These are phyloP conservation scores for Choanephora cucurbitarum DNA, from an alignment of 371 early-diverging fungal species.

Conservation along the genomic window DNA sequence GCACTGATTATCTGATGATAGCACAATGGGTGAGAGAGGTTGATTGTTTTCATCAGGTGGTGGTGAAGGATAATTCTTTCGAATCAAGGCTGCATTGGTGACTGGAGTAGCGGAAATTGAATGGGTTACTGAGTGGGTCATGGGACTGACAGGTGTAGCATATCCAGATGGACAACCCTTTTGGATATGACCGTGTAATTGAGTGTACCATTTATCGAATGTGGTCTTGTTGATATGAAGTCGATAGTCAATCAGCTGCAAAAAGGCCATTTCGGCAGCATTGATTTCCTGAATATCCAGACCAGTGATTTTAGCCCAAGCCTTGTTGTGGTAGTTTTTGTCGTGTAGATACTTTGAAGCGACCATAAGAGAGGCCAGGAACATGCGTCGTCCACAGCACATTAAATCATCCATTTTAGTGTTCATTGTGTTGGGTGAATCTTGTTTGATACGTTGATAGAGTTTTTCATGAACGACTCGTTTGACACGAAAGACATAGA, in stretches of 20 bases:
- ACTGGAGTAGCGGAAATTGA: neutral
- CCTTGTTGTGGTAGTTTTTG: slow-evolving; percentile 72
- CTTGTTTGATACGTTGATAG: slow-evolving; percentile 10
- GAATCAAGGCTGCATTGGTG: neutral
- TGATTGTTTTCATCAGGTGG: slow-evolving; percentile 18
- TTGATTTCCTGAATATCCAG: slow-evolving; percentile 72
- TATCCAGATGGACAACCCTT: neutral
- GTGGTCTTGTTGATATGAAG: slow-evolving; percentile 63
- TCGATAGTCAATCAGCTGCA: slow-evolving; percentile 70
- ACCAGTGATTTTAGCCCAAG: slow-evolving; percentile 74
- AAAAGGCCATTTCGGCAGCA: slow-evolving; percentile 71
- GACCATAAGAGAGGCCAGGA: slow-evolving; percentile 69
- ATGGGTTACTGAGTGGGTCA: neutral
- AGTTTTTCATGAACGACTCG: slow-evolving; percentile 37
- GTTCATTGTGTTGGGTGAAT: neutral
- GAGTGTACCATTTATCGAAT: slow-evolving; percentile 69
- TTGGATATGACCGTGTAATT: slow-evolving; percentile 51
- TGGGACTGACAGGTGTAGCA: neutral
- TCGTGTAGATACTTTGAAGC: slow-evolving; percentile 76
- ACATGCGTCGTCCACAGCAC: slow-evolving; percentile 73
- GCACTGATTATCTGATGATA: neutral
- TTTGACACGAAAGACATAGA: slow-evolving; percentile 62
- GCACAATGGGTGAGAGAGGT: slow-evolving; percentile 1
- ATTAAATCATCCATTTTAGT: slow-evolving; percentile 41
- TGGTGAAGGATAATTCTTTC: slow-evolving; percentile 16